phyloP scores from a whole-genome alignment of 2,329 filamentous ascomycete genomes.

The Chaetomium sp. region DNA sequence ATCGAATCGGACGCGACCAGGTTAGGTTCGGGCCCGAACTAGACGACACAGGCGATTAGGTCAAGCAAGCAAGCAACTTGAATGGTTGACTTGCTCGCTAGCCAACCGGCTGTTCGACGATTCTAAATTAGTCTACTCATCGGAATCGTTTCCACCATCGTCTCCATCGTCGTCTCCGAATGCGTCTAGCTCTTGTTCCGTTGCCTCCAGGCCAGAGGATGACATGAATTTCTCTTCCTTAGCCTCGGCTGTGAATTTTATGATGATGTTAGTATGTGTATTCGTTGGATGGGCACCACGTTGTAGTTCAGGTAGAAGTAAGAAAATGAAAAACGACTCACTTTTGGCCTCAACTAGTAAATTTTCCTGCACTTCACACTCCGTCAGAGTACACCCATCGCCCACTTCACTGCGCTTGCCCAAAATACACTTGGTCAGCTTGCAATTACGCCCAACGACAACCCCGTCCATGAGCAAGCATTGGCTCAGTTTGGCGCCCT shows the following conservation, averaged over 20 bases:
- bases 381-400: slow-evolving; percentile 71
- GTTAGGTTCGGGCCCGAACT: too few relatives aligned
- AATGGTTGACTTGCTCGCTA: neutral
- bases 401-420: slow-evolving; percentile 77
- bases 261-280: slow-evolving; percentile 7
- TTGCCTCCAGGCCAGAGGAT: slow-evolving; percentile 59
- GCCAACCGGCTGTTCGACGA: neutral
- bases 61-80: too few relatives aligned
- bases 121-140: slow-evolving; percentile 1
- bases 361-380: slow-evolving; percentile 91
- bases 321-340: slow-evolving; percentile 35
- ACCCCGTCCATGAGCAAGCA: slow-evolving; percentile 92
- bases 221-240: slow-evolving; percentile 64
- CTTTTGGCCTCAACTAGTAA: slow-evolving; percentile 73
- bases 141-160: slow-evolving; percentile 10
- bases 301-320: neutral
- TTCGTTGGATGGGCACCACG: neutral
- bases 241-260: slow-evolving; percentile 47
- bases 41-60: too few relatives aligned
- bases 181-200: slow-evolving; percentile 53
- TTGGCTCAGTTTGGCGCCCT: slow-evolving; percentile 77
- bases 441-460: slow-evolving; percentile 74
- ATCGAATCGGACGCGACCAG: too few relatives aligned
- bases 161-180: slow-evolving; percentile 31
- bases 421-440: slow-evolving; percentile 80